Percentiles rank a stretch among this genome's conserved stretches.
Evolutionary conservation across 2,329 filamentous ascomycete genomes (phyloP).

Genomic region (Apiospora rasikravindrae): DNA sequence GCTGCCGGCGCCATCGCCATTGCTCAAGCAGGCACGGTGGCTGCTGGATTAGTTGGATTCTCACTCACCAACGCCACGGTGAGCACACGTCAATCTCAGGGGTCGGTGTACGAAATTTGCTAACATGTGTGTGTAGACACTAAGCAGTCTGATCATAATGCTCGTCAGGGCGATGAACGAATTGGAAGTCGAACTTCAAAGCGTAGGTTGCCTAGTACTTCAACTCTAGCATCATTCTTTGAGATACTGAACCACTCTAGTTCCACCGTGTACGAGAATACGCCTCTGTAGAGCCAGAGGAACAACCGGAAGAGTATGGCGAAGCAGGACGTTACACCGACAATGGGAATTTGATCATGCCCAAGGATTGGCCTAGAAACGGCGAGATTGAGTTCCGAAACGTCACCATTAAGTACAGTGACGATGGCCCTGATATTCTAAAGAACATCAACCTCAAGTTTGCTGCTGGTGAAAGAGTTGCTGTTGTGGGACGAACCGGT

Average conservation of each 20-base stretch:
- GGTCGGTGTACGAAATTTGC: slow-evolving; percentile 23
- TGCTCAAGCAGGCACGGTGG: slow-evolving; percentile 50
- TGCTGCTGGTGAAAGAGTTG: slow-evolving; percentile 74
- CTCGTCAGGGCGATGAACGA: slow-evolving; percentile 61
- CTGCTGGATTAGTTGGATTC: slow-evolving; percentile 60
- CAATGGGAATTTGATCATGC: slow-evolving; percentile 43
- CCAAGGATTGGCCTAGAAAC: slow-evolving; percentile 50
- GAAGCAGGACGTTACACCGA: slow-evolving; percentile 48
- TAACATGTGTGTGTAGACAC: slow-evolving; percentile 33
- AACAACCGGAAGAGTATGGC: slow-evolving; percentile 47
- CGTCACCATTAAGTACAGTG: slow-evolving; percentile 54
- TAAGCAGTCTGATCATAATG: slow-evolving; percentile 56
- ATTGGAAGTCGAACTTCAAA: slow-evolving; percentile 62
- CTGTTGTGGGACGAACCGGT: slow-evolving; percentile 80
- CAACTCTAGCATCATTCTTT: not conserved
- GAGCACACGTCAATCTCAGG: slow-evolving; percentile 18
- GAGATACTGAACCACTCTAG: slow-evolving; percentile 33
- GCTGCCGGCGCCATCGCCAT: slow-evolving; percentile 59
- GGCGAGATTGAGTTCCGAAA: slow-evolving; percentile 58
- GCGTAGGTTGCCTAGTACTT: slow-evolving; percentile 42
- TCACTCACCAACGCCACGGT: slow-evolving; percentile 61
- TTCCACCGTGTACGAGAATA: slow-evolving; percentile 57
- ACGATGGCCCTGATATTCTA: slow-evolving; percentile 53
- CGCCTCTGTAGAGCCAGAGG: slow-evolving; percentile 51
- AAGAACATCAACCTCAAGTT: slow-evolving; percentile 57